Evolutionary conservation across 352 stramenopile genomes (phyloP), one percentile per base, ranked within the genome.

Genomic region (Plasmopara muralis): DNA sequence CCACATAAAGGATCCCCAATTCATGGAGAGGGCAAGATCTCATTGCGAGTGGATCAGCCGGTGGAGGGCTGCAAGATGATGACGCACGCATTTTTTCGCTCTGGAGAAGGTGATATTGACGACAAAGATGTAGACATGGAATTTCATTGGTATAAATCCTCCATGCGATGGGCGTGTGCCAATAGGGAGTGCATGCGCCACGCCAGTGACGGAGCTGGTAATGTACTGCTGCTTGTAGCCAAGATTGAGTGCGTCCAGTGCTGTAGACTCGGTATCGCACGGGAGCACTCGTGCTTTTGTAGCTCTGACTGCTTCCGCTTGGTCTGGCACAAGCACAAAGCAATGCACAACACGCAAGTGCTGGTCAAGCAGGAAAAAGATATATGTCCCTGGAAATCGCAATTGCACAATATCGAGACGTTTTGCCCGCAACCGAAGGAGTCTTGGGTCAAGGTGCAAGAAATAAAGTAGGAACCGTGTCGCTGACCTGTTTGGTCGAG

Each of bases 41-140:
- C 78, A 20, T 60, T 89, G 45, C 75, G 78, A 20, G 75, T 89
- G 18, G 78, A 89, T 50, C 78, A 89, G 57, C 78, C 78, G 4
- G 74, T 89, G 30, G 75, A 84, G 47, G 67, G 70, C 46, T 89
- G 78, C 54, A 59, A 64, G 43, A 77, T 89, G 50, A 81, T 78
- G 70, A 83, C 76, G 54, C 78, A 89, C 56, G 74, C 76, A n/a
- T 89, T 89, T 56, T 89, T 85, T 47, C 77, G 77, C 30, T 85
- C 75, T 3, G 65, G 72, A 7, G 75, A 85, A 5, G 72, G 75
- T 25, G 76, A 85, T 56, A 85, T 84, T 37, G 74, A 89, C 52
- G 74, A 85, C 59, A 78, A 84, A 42, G 68, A 80, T 42, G 77
- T 87, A 31, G 70, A 81, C 13, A 68, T 89, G 57, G 48, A 83